A percentile compares a stretch with the other conserved stretches of the same genome.
Evolutionary conservation across 2,329 filamentous ascomycete genomes (phyloP).

Genomic region (Exophiala sp.): DNA sequence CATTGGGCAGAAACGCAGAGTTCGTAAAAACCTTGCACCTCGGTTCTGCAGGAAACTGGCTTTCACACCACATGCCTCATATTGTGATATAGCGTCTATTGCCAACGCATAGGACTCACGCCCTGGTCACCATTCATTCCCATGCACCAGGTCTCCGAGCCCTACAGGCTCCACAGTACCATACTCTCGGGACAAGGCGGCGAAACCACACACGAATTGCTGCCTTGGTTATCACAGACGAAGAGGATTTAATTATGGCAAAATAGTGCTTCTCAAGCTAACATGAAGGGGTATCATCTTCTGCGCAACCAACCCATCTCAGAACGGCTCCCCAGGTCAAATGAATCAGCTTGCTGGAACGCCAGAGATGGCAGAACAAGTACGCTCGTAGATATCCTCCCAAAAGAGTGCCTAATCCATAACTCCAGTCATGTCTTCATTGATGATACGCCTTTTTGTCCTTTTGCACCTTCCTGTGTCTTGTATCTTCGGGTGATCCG

Average conservation of each 20-base stretch:
- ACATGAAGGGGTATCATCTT: neutral
- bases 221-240: neutral
- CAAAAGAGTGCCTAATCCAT: neutral
- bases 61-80: slow-evolving; percentile 12
- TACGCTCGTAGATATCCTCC: neutral
- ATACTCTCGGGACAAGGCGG: neutral
- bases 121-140: neutral
- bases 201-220: neutral
- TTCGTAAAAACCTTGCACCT: neutral
- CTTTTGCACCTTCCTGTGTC: too few relatives aligned
- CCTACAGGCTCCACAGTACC: neutral
- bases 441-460: neutral
- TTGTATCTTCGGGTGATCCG: neutral
- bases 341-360: neutral
- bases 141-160: neutral
- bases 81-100: neutral
- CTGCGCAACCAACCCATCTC: neutral
- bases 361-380: neutral
- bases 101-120: neutral
- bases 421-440: neutral
- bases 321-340: neutral
- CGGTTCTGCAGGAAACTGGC: slow-evolving; percentile 2
- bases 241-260: neutral
- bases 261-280: neutral
- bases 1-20: slow-evolving; percentile 23